Base-by-base conservation (phyloP, 805 yeast genomes). In the Vanderwaltozyma verrucispora region DNA sequence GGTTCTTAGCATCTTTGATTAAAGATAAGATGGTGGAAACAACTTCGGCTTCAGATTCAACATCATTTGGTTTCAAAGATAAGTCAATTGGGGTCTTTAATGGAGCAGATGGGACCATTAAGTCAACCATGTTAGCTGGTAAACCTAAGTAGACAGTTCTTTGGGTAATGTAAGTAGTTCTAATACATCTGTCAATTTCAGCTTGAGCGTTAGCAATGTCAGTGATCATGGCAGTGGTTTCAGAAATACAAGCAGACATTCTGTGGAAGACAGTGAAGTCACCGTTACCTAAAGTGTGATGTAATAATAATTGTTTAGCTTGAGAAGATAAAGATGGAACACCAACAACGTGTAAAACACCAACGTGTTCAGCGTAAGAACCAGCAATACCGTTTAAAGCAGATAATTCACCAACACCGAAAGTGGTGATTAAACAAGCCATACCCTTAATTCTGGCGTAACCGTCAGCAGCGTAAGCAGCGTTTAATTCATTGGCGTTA, bases 321-420 rank as follows among this genome's bases (percentile, higher is more conserved):
- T 79, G 85, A 28, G 94, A 73, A 24, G 79, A 67, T 52, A 75
- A 67, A 38, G 89, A 77, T 46, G 95, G 94, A 40, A 81, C 82
- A 59, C 95, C 95, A 31, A 84, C 94, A 50, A 84, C 73, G 64
- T 84, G 94, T 47, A 84, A 64, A 48, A 83, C 62, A 51, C 92
- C 92, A 45, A 85, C 88, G 63, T 84, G 94, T 63, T 85, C 94
- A 45, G 94, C 88, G 64, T 76, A 84, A 36, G 92, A 69, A 51
- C 95, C 95, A 32, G 88, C 94, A 56, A 85, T 72, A 51, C 92
- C 94, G 62, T 83, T 83, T 51, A 83, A 67, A 11, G 94, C 89
- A 21, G 82, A 72, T 54, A 83, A 70, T 62, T 83, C 95, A 60
- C 95, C 95, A 39, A 84, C 95, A 64, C 95, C 95, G 59, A 84